Base-by-base conservation (phyloP, 768 basidiomycete species). In the Trametes cingulata region DNA sequence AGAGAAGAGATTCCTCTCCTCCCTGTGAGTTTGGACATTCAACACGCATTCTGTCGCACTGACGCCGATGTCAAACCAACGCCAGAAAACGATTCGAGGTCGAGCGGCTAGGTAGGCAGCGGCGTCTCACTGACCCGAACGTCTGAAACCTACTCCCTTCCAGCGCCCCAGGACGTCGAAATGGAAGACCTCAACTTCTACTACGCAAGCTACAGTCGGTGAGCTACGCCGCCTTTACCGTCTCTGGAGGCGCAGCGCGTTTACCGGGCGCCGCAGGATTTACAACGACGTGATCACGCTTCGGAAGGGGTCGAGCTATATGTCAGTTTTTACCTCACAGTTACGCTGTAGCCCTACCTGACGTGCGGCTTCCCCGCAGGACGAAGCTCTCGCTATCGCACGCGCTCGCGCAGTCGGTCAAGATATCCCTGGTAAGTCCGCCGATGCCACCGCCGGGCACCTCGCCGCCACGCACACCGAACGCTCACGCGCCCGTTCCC, bases 121-220 rank as follows among this genome's bases (percentile, higher is more conserved):
- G 24, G 17, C 24, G 35, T 46, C 8, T 24, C 35, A 14, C 42
- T 7, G 19, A 46, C 9, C 10, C 20, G 17, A 10, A 15, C 10
- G 1, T 9, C 3, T 17, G 35, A 36, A 35, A 48, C 35, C 22
- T 40, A 60, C 56, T 49, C 33, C 25, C 56, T 45, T 54, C n/a
- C 62, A 93, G 93, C 87, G 36, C 79, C 89, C n/a, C 90, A 95
- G 33, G 89, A 90, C 63, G 79, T 95, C 25, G 95, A 98, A 74
- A 95, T 93, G 91, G 95, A 98, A 78, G 95, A 98, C 70, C 77
- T 98, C 35, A 96, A 96, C 75, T 97, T 88, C 73, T 98, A 98
- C 69, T 95, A 95, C 70, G 95, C 95, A 7, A 94, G 95, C 68
- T 98, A 98, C 71, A 95, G 93, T 71, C 86, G 95, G 93, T 90